phyloP scores from a whole-genome alignment of 306 rosid genomes.

The Trifolium pratense region DNA sequence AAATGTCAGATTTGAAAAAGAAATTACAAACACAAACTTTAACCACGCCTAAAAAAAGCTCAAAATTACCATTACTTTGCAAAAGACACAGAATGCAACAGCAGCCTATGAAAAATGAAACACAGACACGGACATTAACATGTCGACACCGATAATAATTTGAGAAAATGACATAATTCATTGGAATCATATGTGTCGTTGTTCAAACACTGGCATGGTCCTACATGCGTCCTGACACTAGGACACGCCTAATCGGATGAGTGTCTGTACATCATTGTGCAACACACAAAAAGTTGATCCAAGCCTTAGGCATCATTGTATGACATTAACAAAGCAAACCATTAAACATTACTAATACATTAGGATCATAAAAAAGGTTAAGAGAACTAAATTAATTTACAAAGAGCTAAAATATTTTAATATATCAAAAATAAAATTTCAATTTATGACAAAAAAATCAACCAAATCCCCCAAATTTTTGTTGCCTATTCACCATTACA shows the following conservation, averaged over 20 bases:
- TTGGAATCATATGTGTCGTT: no score
- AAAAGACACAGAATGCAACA: background rate
- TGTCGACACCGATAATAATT: no score
- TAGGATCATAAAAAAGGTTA: slow-evolving; percentile 28
- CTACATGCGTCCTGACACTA: no score
- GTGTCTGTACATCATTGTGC: background rate
- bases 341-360: background rate
- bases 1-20: background rate
- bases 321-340: slow-evolving; percentile 21
- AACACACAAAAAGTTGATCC: slow-evolving; percentile 34
- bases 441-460: slow-evolving; percentile 10
- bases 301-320: background rate
- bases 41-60: background rate
- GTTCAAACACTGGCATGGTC: no score
- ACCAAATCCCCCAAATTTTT: slow-evolving; percentile 8
- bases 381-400: background rate
- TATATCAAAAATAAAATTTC: background rate
- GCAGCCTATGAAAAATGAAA: no score
- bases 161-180: no score
- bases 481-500: slow-evolving; percentile 37
- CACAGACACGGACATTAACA: no score
- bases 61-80: background rate
- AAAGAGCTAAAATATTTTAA: slow-evolving; percentile 4
- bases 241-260: no score
- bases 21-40: background rate